Evolutionary conservation across 2,329 filamentous ascomycete species (phyloP).

Genomic region (Hypocreales sp.): DNA sequence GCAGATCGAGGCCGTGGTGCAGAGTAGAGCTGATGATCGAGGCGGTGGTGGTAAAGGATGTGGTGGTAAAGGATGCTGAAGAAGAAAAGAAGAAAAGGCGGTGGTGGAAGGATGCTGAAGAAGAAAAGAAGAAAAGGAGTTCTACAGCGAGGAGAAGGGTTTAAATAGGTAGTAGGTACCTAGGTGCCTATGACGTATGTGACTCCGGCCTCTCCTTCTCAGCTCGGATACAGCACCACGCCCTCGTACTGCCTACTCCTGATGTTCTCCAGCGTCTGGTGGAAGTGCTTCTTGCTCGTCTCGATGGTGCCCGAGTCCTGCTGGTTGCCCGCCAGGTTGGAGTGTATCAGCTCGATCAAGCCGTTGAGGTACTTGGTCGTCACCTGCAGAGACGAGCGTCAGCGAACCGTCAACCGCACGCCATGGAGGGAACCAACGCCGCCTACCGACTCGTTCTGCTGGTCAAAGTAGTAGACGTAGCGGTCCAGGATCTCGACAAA

Average conservation of each 20-base stretch:
- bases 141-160: too few species aligned
- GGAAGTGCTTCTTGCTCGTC: constrained; percentile 83
- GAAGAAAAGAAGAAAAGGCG: too few species aligned
- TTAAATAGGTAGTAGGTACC: too few species aligned
- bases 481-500: constrained; percentile 97
- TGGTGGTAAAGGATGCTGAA: too few species aligned
- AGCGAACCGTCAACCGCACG: neutral
- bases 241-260: constrained; percentile 84
- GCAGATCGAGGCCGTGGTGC: too few species aligned
- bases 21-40: too few species aligned
- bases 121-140: too few species aligned
- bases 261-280: constrained; percentile 90
- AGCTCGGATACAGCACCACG: constrained; percentile 53
- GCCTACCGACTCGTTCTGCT: constrained; percentile 84
- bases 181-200: too few species aligned
- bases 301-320: constrained; percentile 71
- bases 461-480: constrained; percentile 99
- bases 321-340: constrained; percentile 77
- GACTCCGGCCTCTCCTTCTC: too few species aligned
- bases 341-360: constrained; percentile 94
- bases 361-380: constrained; percentile 97
- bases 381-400: constrained; percentile 29
- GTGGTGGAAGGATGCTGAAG: too few species aligned
- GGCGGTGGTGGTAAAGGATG: too few species aligned
- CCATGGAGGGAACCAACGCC: neutral